Evolutionary conservation across 768 basidiomycete genomes (phyloP), one percentile per base, ranked within the genome.

Genomic region (Termitomyces sp.): DNA sequence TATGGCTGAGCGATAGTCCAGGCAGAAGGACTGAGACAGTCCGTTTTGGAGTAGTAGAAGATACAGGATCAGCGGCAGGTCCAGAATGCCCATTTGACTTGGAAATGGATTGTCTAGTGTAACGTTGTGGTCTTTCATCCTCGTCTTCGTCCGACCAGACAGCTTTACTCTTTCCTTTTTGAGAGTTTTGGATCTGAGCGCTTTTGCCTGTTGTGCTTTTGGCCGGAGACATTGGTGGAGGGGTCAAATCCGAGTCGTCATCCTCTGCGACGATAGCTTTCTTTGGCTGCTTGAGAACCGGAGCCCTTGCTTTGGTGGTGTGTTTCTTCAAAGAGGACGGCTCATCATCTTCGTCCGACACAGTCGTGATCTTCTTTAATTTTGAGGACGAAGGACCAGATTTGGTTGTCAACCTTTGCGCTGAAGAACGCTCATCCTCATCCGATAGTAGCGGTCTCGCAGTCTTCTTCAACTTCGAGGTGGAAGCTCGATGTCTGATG

Each of bases 1-100:
- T 64, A 9, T 55, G 45, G 43, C 50, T 60, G 17, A 60, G 43
- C 1, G 47, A 57, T 48, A 63, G 30, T 10, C 52, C 55, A 3
- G 60, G 62, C n/a, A 63, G 42, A 48, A 64, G 49, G 2, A 64
- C 61, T 12, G 59, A 58, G 22, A 62, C 47, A 11, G 56, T 51
- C n/a, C 64, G 55, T 38, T 63, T 58, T 3, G 65, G 61, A 26
- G 62, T 59, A 30, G 46, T 54, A 35, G 44, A 53, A 15, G 60
- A 50, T 38, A 51, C 45, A n/a, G 53, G n/a, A n/a, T 21, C 35
- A 49, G 17, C 17, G 17, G 40, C 26, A 35, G 58, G 17, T 34
- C 49, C 5, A 12, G 24, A 34, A 22, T 22, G 51, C 15, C 46
- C 48, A 15, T 43, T 55, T 3, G 43, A 7, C 35, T 57, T 49